Conservation (phyloP, 768 basidiomycete genomes). For the Daedalea quercina region DNA sequence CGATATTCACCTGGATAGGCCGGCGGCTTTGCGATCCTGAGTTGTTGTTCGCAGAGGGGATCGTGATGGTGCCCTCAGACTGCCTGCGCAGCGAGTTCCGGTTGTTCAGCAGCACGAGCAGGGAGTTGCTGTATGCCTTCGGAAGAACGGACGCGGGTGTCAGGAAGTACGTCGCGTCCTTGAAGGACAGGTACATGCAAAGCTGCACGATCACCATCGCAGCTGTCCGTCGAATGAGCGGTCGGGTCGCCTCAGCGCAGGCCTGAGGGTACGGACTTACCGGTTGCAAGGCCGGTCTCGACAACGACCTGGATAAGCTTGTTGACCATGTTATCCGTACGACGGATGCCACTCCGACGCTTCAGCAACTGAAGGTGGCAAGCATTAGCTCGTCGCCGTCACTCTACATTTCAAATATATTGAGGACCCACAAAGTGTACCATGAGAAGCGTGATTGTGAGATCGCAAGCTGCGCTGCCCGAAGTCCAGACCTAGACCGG, state of each 20-base stretch:
- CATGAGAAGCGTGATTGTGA: neutral
- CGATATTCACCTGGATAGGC: neutral
- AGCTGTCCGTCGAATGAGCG: neutral
- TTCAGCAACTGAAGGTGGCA: neutral
- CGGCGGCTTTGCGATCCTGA: neutral
- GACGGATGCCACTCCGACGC: neutral
- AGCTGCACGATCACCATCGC: neutral
- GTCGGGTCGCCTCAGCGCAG: neutral
- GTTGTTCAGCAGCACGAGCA: conserved; percentile 3
- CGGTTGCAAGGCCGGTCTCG: neutral
- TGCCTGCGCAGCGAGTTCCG: neutral
- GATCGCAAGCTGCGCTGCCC: neutral
- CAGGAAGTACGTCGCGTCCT: neutral
- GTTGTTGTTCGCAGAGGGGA: neutral
- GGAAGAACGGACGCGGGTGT: neutral
- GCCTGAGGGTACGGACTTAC: neutral
- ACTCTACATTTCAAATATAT: neutral
- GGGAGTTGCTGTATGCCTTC: conserved; percentile 4
- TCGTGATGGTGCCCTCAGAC: neutral
- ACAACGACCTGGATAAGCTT: neutral
- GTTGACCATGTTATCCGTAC: neutral
- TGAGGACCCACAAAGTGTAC: neutral
- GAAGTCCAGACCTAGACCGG: neutral
- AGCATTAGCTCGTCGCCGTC: neutral
- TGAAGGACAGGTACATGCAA: neutral